These are phyloP conservation scores for Daldinia sp. DNA, from an alignment of 2,329 filamentous ascomycete genomes.

Conservation along the genomic window DNA sequence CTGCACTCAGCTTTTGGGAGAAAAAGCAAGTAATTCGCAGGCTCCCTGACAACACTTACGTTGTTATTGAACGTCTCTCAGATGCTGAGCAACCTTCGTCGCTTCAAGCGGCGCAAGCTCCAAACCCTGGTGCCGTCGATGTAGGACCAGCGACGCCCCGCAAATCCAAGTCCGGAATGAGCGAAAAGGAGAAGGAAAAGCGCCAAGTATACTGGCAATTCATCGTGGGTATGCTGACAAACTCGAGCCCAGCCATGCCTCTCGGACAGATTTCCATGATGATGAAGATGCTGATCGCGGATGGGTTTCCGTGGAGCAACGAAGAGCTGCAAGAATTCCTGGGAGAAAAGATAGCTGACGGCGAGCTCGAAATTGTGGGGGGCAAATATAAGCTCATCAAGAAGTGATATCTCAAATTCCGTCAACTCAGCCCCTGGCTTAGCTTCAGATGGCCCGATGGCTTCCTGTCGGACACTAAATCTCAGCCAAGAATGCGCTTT, in stretches of 20 bases:
- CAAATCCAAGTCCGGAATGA: constrained; percentile 64
- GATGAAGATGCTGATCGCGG: constrained; percentile 90
- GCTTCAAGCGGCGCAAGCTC: constrained; percentile 40
- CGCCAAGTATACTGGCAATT: constrained; percentile 86
- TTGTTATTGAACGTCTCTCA: constrained; percentile 75
- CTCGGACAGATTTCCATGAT: constrained; percentile 88
- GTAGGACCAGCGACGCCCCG: constrained; percentile 58
- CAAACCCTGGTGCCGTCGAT: constrained; percentile 42
- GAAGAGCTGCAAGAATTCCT: constrained; percentile 89
- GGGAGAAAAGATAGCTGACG: constrained; percentile 78
- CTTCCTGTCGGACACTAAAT: constrained; percentile 13
- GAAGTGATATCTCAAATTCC: constrained; percentile 58
- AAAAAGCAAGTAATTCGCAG: constrained; percentile 74
- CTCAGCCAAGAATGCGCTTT: not conserved
- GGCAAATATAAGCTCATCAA: constrained; percentile 77
- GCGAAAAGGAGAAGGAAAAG: constrained; percentile 72
- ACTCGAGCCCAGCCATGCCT: constrained; percentile 84
- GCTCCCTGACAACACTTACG: constrained; percentile 66
- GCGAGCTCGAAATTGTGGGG: constrained; percentile 75
- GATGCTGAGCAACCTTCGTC: constrained; percentile 52
- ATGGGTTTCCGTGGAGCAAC: constrained; percentile 89
- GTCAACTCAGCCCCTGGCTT: constrained; percentile 20
- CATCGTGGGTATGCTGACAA: constrained; percentile 94
- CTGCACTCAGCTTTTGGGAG: constrained; percentile 79
- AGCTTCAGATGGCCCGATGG: not conserved